phyloP scores from a whole-genome alignment of 2,329 filamentous ascomycete species.

The Alternaria sp. region DNA sequence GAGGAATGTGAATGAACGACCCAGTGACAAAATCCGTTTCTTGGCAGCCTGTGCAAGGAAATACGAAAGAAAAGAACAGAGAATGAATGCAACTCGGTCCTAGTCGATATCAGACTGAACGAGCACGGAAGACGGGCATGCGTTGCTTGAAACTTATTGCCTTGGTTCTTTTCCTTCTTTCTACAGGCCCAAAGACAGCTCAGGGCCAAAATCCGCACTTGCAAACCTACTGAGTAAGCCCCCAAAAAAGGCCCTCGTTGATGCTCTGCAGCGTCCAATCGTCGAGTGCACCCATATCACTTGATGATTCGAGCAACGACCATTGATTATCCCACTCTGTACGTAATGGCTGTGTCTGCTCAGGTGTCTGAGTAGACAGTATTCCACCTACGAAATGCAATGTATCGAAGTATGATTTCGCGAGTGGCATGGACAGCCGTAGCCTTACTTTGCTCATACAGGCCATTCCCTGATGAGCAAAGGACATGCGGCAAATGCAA shows the following conservation, averaged over 20 bases:
- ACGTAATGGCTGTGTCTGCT: background rate
- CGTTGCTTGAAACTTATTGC: too few species aligned
- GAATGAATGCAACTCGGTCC: too few species aligned
- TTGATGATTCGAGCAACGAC: conserved; percentile 6
- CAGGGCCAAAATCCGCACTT: background rate
- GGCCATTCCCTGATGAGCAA: conserved; percentile 15
- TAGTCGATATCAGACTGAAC: too few species aligned
- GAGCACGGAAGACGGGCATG: too few species aligned
- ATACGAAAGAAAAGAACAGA: too few species aligned
- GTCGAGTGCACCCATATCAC: conserved; percentile 1
- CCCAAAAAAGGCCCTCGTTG: conserved; percentile 22
- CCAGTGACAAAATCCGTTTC: background rate
- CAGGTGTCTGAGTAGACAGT: background rate
- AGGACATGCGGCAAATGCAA: conserved; percentile 34
- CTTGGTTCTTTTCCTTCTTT: too few species aligned
- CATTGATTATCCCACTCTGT: conserved; percentile 2
- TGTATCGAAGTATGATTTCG: conserved; percentile 25
- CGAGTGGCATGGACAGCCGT: conserved; percentile 28
- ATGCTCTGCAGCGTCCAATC: conserved; percentile 29
- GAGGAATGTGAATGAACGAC: background rate
- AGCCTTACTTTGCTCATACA: conserved; percentile 26
- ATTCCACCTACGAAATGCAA: conserved; percentile 23
- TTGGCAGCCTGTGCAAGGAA: too few species aligned
- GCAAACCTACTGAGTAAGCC: conserved; percentile 12
- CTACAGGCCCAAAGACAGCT: background rate